A percentile compares a stretch with the other conserved stretches of the same genome.
phyloP scores from a whole-genome alignment of 2,329 filamentous ascomycete genomes.

The Epichloe brachyelytri region DNA sequence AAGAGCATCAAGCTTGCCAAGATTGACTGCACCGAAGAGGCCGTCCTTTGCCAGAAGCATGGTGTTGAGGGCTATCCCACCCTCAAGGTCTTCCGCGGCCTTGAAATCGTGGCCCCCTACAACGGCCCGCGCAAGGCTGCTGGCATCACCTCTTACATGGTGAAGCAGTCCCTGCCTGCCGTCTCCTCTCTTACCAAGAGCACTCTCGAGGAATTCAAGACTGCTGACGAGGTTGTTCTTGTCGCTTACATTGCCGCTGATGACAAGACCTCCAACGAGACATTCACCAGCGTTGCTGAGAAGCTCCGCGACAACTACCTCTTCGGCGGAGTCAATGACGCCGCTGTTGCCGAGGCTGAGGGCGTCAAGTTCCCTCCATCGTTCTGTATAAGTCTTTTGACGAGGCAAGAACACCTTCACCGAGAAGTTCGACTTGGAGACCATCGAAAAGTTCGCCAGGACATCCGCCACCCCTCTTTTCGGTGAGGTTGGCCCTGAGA shows the following conservation, averaged over 20 bases:
- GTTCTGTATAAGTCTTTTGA: constrained; percentile 98
- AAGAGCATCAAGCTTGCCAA: constrained; percentile 78
- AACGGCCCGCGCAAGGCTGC: constrained; percentile 79
- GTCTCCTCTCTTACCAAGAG: constrained; percentile 74
- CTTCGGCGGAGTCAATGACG: constrained; percentile 80
- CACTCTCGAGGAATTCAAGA: constrained; percentile 91
- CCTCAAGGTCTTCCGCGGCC: constrained; percentile 94
- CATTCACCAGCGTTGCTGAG: constrained; percentile 62
- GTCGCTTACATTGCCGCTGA: constrained; percentile 74
- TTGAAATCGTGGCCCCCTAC: constrained; percentile 71
- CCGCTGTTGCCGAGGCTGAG: constrained; percentile 74
- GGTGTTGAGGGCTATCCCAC: constrained; percentile 97
- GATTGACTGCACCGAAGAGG: constrained; percentile 91
- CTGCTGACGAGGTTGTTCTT: constrained; percentile 88
- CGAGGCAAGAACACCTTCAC: constrained; percentile 78
- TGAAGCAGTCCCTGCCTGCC: constrained; percentile 90
- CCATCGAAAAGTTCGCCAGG: constrained; percentile 74
- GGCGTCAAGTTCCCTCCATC: constrained; percentile 71
- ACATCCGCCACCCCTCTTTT: constrained; percentile 77
- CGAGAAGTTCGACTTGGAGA: constrained; percentile 66
- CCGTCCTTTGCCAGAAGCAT: constrained; percentile 77
- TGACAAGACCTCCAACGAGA: constrained; percentile 78
- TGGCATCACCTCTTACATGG: constrained; percentile 76
- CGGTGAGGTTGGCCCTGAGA: constrained; percentile 93
- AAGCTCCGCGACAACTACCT: constrained; percentile 80